Evolutionary conservation across 768 basidiomycete species (phyloP), one percentile per base, ranked within the genome.

Genomic region (Boletus pseudopeckii): DNA sequence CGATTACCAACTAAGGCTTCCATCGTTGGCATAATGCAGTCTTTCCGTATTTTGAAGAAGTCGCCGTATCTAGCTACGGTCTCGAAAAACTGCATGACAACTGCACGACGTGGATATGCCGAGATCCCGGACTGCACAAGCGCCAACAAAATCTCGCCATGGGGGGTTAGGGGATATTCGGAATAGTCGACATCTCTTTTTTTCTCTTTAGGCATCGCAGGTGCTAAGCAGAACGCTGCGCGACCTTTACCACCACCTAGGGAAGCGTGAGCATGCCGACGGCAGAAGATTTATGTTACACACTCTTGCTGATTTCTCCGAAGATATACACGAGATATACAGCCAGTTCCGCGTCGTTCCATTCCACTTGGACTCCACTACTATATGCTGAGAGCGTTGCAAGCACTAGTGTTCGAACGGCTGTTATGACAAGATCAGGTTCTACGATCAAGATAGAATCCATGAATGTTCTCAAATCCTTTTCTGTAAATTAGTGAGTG

Each of bases 331-430:
- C 85, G 24, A 98, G 78, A 69, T 93, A 93, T n/a, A 96, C 75
- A 1, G 91, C 93, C 18, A 98, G 79, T 70, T 99, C 97, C 3
- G 90, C 92, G 58, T 95, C 88, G 61, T 92, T 85, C 97, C 97
- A 98, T 55, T 88, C 81, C 34, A 97, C 70, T 17, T 77, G 66
- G 0, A 80, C 70, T 0, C 88, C 83, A 54, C 74, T 85, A 33
- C 63, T 55, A 61, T 86, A 89, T 1, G 83, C 78, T 6, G 86
- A 80, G 32, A 97, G 78, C 0, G 91, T 95, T 54, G 80, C 80
- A 55, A 89, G 69, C 10, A 92, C 85, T 28, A 92, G 79, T 7
- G 80, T 78, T 32, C 83, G 81, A 8, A 98, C 83, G 0, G 87
- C 84, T 15, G 81, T 80, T 1, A 88, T 88, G 51, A 95, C 93